Percentiles rank a stretch among this genome's conserved stretches.
phyloP scores from a whole-genome alignment of 441 rosid genomes.

The Corymbia calophylla region DNA sequence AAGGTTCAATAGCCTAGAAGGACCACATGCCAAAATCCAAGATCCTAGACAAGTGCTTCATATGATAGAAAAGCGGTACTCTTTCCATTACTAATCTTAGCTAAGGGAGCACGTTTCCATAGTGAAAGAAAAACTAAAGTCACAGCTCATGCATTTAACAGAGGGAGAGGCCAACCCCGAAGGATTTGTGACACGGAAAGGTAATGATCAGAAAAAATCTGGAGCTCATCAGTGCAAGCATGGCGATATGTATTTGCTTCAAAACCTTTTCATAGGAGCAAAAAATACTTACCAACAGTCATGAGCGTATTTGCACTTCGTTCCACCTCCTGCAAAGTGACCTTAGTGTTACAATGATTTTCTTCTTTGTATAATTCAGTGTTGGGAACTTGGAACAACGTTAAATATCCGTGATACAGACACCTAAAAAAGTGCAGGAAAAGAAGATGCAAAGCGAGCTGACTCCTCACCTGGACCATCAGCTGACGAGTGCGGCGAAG shows the following conservation, averaged over 20 bases:
- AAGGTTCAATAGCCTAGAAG: neutral
- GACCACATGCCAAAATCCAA: neutral
- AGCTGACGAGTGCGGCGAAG: constrained; percentile 87
- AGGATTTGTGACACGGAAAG: neutral
- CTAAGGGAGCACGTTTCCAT: neutral
- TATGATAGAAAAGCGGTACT: neutral
- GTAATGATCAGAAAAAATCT: neutral
- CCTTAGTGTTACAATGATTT: neutral
- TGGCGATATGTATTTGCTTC: neutral
- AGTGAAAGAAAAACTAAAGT: neutral
- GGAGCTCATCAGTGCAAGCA: neutral
- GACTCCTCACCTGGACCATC: constrained; percentile 76
- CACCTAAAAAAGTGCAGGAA: neutral
- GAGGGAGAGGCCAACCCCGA: neutral
- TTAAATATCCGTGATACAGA: neutral
- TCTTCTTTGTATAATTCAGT: neutral
- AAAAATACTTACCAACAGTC: constrained; percentile 4
- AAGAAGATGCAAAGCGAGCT: neutral
- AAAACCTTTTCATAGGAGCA: neutral
- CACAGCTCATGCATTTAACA: neutral
- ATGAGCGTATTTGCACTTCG: constrained; percentile 1
- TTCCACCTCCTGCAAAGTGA: constrained; percentile 12
- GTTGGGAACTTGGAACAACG: neutral
- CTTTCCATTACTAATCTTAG: neutral
- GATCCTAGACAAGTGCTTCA: neutral